These are phyloP conservation scores for Paramecium pentaurelia DNA, from an alignment of 73 alveolate genomes.

Conservation along the genomic window DNA sequence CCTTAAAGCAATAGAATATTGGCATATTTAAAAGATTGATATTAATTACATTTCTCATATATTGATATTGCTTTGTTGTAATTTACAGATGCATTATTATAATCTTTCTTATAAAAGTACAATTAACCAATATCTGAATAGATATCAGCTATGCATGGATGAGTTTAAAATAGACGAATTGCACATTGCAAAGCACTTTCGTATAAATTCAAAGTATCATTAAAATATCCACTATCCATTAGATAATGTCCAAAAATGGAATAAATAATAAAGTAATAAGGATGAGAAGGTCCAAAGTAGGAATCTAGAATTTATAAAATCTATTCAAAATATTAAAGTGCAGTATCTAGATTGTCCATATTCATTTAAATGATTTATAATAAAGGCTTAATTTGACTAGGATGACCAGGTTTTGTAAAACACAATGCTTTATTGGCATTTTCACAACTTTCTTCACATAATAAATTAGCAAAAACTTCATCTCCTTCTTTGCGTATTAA, in stretches of 20 bases:
- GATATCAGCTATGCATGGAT: background rate
- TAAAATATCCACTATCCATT: background rate
- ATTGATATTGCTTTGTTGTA: background rate
- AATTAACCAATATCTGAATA: conserved; percentile 10
- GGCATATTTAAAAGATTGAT: background rate
- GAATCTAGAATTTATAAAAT: background rate
- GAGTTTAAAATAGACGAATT: background rate
- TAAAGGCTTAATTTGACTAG: background rate
- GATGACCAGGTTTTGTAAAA: background rate
- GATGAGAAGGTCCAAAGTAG: conserved; percentile 5
- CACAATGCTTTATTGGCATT: background rate
- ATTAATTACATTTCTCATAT: background rate
- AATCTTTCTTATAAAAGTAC: background rate
- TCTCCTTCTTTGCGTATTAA: background rate
- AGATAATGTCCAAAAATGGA: background rate
- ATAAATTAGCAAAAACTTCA: background rate
- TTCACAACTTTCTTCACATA: background rate
- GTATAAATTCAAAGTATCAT: background rate
- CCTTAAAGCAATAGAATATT: background rate
- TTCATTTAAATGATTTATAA: background rate
- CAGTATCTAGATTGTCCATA: background rate
- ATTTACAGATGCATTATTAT: background rate
- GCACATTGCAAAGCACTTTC: background rate
- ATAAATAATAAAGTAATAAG: background rate
- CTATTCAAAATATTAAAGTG: background rate